These are phyloP conservation scores for Aspergillus novofumigatus DNA, from an alignment of 2,329 filamentous ascomycete species.

Conservation along the genomic window DNA sequence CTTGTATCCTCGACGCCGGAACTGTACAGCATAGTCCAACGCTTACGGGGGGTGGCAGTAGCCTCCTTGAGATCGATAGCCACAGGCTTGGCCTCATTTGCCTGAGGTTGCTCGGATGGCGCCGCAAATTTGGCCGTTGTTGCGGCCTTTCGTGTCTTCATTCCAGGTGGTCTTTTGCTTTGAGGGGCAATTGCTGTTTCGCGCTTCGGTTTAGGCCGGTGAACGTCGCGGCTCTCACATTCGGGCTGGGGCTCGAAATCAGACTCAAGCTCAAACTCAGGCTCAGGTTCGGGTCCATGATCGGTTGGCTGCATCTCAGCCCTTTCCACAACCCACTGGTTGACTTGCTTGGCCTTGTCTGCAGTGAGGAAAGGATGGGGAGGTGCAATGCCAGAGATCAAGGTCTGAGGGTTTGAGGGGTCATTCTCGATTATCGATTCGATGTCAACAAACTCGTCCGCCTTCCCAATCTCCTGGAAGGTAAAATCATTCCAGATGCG, in stretches of 20 bases:
- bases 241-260: neutral
- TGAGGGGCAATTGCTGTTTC: neutral
- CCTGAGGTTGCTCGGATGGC: neutral
- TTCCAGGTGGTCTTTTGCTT: conserved; percentile 13
- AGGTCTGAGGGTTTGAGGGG: neutral
- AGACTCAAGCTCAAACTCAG: neutral
- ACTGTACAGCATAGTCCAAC: conserved; percentile 18
- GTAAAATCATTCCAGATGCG: conserved; percentile 29
- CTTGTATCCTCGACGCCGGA: neutral
- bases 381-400: conserved; percentile 3
- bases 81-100: neutral
- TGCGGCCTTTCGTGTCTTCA: conserved; percentile 16
- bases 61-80: conserved; percentile 3
- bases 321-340: conserved; percentile 26
- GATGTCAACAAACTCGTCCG: conserved; percentile 16
- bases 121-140: neutral
- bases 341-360: conserved; percentile 27
- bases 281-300: neutral
- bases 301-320: conserved; percentile 12
- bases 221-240: neutral
- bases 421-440: conserved; percentile 12
- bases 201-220: neutral
- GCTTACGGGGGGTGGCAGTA: conserved; percentile 8
- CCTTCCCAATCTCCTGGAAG: conserved; percentile 29
- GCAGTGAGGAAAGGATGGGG: conserved; percentile 22